Evolutionary conservation across 176 grass and related monocot genomes (phyloP).

Genomic region (Elaeis guineensis): DNA sequence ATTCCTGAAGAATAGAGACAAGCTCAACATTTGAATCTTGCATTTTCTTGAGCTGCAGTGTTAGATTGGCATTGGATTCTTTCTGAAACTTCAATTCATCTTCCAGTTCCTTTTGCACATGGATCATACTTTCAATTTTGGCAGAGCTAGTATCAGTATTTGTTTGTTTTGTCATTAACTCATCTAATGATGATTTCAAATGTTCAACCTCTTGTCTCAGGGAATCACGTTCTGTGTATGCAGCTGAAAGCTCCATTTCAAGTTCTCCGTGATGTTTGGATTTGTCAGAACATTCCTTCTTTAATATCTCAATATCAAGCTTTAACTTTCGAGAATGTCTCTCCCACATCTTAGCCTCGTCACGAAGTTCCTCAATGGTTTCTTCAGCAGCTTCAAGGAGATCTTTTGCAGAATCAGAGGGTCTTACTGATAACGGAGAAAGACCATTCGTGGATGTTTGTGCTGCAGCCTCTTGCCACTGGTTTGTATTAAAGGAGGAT

Average conservation of each 20-base stretch:
- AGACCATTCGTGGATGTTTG: conserved; percentile 39
- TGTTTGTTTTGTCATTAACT: conserved; percentile 27
- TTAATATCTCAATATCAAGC: conserved; percentile 56
- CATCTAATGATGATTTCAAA: conserved; percentile 47
- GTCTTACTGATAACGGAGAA: conserved; percentile 30
- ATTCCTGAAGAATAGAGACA: conserved; percentile 78
- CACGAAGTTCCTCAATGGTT: conserved; percentile 56
- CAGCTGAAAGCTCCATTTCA: conserved; percentile 46
- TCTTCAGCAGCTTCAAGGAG: conserved; percentile 60
- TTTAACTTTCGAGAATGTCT: conserved; percentile 64
- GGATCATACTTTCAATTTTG: conserved; percentile 24
- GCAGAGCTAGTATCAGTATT: conserved; percentile 23
- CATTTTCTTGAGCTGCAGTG: conserved; percentile 37
- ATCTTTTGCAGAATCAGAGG: conserved; percentile 52
- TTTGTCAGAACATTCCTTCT: conserved; percentile 81
- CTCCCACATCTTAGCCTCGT: conserved; percentile 75
- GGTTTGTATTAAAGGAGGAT: conserved; percentile 18
- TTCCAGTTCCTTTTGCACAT: conserved; percentile 46
- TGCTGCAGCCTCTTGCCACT: conserved; percentile 33
- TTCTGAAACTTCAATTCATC: conserved; percentile 51
- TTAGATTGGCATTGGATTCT: conserved; percentile 71
- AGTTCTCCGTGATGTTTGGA: conserved; percentile 48
- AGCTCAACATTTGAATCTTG: conserved; percentile 86
- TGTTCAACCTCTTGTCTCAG: conserved; percentile 57
- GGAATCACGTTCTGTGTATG: conserved; percentile 44